Evolutionary conservation across 495 filamentous ascomycete genomes (phyloP), one percentile per base, ranked within the genome.

Genomic region (Penicillium silybi): DNA sequence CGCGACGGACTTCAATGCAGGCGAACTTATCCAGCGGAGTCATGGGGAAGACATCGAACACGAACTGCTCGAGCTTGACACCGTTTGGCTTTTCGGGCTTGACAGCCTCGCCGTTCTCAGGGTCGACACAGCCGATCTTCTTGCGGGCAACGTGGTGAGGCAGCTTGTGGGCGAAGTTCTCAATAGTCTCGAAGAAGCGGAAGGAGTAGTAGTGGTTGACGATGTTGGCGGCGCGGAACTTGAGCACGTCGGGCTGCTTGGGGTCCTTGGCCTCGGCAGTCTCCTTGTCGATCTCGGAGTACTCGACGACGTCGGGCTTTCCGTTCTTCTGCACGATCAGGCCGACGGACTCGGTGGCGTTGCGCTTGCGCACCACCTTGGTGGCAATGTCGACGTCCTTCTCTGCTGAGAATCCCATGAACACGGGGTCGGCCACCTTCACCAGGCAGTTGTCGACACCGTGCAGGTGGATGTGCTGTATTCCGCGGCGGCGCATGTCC

Each of bases 201-300:
- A 90, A 95, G 29, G 87, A 92, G 77, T 99, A 99, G 80, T 97
- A 99, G 78, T 99, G 93, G 80, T 99, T 99, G 73, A 99, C 93
- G 53, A 99, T 99, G 74, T 99, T 99, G 56, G 92, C 93, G 44
- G 93, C 92, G 39, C 93, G 85, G 85, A 95, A 97, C 73, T 90
- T 95, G 64, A 99, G 82, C 46, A 97, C 76, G 40, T 83, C 83
- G 1, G 80, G 77, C 62, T 97, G 85, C 67, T 89, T 87, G 47
- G 87, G 78, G 66, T 99, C 93, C 66, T 86, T 83, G 57, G 91
- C 92, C 65, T 96, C 91, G 32, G 92, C 86, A 2, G 87, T 90
- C 42, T 81, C 84, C 52, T 84, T 70, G 78, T 96, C 89, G 59
- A 99, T 97, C 71, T 99, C 93, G 13, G 90, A 96, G 77, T 99